Evolutionary conservation across 495 filamentous ascomycete genomes (phyloP).

Genomic region (Talaromyces ruber): DNA sequence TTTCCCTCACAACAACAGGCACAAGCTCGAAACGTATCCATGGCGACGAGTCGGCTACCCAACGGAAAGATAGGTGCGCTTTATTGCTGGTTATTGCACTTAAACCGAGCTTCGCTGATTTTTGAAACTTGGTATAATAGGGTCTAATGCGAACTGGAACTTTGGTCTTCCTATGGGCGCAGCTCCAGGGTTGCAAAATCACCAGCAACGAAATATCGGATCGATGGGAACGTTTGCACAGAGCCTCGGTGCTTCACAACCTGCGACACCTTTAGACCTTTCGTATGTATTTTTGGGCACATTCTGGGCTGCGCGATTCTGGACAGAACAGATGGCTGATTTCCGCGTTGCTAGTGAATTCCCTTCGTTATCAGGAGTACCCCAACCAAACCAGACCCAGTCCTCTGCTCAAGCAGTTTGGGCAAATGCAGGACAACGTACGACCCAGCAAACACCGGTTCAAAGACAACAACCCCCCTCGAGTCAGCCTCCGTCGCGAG

Average conservation of each 20-base stretch:
- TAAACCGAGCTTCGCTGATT: slow-evolving; percentile 7
- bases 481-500: slow-evolving; percentile 36
- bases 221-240: slow-evolving; percentile 70
- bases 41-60: slow-evolving; percentile 60
- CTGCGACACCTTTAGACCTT: slow-evolving; percentile 63
- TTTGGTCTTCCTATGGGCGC: slow-evolving; percentile 70
- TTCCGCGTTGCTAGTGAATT: slow-evolving; percentile 55
- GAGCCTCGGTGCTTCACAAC: slow-evolving; percentile 68
- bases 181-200: slow-evolving; percentile 46
- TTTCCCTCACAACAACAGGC: slow-evolving; percentile 60
- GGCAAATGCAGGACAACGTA: slow-evolving; percentile 52
- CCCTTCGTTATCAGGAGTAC: slow-evolving; percentile 66
- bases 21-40: slow-evolving; percentile 47
- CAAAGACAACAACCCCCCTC: slow-evolving; percentile 57
- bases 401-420: slow-evolving; percentile 56
- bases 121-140: slow-evolving; percentile 33
- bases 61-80: slow-evolving; percentile 67
- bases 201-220: slow-evolving; percentile 54
- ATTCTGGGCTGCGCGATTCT: background rate
- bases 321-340: slow-evolving; percentile 1
- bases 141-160: slow-evolving; percentile 63
- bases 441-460: slow-evolving; percentile 50
- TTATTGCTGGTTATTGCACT: slow-evolving; percentile 3
- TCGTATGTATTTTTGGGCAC: slow-evolving; percentile 53
- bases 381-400: slow-evolving; percentile 54